Evolutionary conservation across 139 green algal genomes (phyloP).

Genomic region (Tetratostichococcus sp.): DNA sequence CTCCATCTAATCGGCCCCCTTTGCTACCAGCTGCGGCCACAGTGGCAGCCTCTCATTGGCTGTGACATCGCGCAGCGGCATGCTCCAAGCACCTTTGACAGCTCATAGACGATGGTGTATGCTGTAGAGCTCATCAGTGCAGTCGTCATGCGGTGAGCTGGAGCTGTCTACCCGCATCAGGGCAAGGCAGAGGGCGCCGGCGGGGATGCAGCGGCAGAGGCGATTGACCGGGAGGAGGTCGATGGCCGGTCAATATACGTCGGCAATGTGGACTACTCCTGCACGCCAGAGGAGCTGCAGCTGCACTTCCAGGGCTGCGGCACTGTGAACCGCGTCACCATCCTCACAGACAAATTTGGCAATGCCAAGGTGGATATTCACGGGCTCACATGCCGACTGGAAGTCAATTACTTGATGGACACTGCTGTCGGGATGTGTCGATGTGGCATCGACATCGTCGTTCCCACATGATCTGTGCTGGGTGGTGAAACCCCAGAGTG

Average conservation of each 20-base stretch:
- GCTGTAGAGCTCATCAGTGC: no score
- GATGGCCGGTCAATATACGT: conserved; percentile 90
- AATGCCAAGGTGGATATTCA: conserved; percentile 76
- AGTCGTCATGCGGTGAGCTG: no score
- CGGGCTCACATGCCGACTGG: background rate
- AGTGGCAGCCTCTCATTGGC: no score
- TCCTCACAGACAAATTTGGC: conserved; percentile 92
- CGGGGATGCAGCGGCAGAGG: conserved; percentile 12
- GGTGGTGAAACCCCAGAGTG: no score
- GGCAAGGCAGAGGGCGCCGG: conserved; percentile 7
- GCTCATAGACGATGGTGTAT: no score
- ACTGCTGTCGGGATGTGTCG: no score
- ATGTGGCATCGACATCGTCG: no score
- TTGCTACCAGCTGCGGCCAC: background rate
- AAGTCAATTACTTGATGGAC: no score
- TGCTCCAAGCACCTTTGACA: no score
- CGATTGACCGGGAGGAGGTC: conserved; percentile 73
- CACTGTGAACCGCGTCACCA: conserved; percentile 97
- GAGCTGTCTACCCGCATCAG: background rate
- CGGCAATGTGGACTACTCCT: conserved; percentile 90
- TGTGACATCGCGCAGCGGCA: no score
- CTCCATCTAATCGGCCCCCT: no score
- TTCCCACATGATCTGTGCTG: no score
- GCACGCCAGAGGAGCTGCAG: conserved; percentile 94
- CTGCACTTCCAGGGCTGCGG: conserved; percentile 87